These are phyloP conservation scores for Leavenworthia alabamica DNA, from an alignment of 345 rosid species.

Conservation along the genomic window DNA sequence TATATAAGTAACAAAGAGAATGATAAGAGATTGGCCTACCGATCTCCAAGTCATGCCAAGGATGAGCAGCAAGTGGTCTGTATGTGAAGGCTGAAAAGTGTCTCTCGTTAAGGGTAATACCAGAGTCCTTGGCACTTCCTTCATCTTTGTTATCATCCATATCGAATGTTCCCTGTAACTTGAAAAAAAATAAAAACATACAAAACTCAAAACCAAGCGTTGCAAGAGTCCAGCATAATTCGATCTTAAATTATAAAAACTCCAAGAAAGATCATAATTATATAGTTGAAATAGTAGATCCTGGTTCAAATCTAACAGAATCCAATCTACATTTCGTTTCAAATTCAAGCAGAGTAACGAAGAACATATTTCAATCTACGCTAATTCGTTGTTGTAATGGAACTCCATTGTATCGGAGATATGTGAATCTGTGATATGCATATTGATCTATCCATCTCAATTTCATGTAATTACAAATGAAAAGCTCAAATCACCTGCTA, in stretches of 20 bases:
- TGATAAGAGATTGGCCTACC: constrained; percentile 34
- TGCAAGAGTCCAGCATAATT: no score
- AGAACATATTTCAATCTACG: neutral
- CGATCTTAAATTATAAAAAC: no score
- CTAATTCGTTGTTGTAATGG: neutral
- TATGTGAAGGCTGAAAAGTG: constrained; percentile 73
- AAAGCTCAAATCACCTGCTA: neutral
- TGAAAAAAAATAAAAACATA: neutral
- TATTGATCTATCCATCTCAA: constrained; percentile 10
- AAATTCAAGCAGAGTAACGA: neutral
- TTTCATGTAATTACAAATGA: neutral
- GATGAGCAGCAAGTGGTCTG: constrained; percentile 84
- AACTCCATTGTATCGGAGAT: neutral
- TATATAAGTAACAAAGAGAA: neutral
- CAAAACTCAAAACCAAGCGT: no score
- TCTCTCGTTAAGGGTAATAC: constrained; percentile 55
- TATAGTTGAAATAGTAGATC: no score
- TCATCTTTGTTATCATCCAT: constrained; percentile 51
- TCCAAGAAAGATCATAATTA: no score
- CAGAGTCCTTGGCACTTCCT: constrained; percentile 25
- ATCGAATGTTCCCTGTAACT: constrained; percentile 3
- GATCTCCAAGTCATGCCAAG: constrained; percentile 93
- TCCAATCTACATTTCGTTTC: no score
- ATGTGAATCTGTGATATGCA: neutral
- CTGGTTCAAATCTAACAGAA: no score